Evolutionary conservation across 2,329 filamentous ascomycete species (phyloP), one percentile per base, ranked within the genome.

Genomic region (Penicillium nordicum): DNA sequence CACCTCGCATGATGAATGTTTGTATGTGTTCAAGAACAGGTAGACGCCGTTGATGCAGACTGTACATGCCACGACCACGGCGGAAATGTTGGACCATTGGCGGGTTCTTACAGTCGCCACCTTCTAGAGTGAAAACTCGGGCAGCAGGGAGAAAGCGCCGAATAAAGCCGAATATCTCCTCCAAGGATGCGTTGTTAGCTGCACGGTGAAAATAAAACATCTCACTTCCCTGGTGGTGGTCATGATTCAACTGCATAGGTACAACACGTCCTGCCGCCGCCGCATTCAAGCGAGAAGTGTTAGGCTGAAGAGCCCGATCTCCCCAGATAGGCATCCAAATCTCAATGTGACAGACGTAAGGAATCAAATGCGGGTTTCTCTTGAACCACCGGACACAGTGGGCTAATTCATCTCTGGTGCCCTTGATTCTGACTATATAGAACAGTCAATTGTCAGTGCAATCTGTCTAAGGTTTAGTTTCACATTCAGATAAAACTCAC

Each of bases 251-350:
- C 18, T 34, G 44, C 14, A 23, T 25, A 5, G 27, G 18, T 14
- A 29, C 18, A 18, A n/a, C 27, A 18, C 5, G n/a, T 12, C 8
- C 12, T 23, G 37, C 27, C 1, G 36, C 37, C 18, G 27, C 48
- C 36, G 10, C 14, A 23, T 42, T 9, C 11, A 16, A 23, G 18
- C 29, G 9, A 21, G 25, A 4, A 42, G 77, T 74, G 8, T n/a
- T 34, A 54, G 80, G 81, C 21, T 82, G 83, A 30, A 61, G 57
- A 3, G 67, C 63, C 62, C 86, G 82, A 64, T 88, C 75, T 16
- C 80, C 79, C 74, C 80, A 91, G 40, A 90, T 87, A 3, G 88
- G 88, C 59, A 91, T 88, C 87, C 88, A 91, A 41, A 90, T 80
- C 72, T 91, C 88, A 57, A 90, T 82, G 66, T 91, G 88, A 62